Percentiles rank a stretch among this genome's conserved stretches.
phyloP scores from a whole-genome alignment of 2,329 filamentous ascomycete genomes.

The Fusarium lateritium region DNA sequence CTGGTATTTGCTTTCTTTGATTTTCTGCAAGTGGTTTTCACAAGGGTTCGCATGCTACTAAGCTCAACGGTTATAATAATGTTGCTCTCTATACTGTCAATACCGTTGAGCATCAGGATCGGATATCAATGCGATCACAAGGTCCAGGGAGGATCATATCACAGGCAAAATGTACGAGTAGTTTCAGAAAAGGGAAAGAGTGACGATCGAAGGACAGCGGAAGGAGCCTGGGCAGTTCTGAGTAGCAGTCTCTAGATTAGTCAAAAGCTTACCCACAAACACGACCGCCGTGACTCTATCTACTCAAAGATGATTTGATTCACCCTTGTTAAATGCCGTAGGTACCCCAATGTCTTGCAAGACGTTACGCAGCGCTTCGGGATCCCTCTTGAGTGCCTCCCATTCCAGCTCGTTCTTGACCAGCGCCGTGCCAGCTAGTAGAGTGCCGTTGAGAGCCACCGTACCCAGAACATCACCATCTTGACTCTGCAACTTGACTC shows the following conservation, averaged over 20 bases:
- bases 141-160: neutral
- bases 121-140: neutral
- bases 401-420: conserved; percentile 73
- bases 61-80: neutral
- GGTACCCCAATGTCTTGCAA: conserved; percentile 53
- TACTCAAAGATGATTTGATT: conserved; percentile 18
- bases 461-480: conserved; percentile 57
- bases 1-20: neutral
- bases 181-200: neutral
- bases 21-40: neutral
- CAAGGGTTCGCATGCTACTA: neutral
- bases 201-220: neutral
- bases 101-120: neutral
- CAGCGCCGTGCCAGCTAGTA: conserved; percentile 75
- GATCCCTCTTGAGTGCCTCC: conserved; percentile 64
- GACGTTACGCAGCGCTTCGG: conserved; percentile 39
- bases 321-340: conserved; percentile 8
- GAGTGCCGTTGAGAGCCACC: conserved; percentile 71
- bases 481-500: conserved; percentile 52
- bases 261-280: neutral
- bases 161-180: neutral
- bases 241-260: conserved; percentile 12
- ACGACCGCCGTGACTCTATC: neutral
- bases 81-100: neutral
- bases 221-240: conserved; percentile 3